Base-by-base conservation (phyloP, 2,329 filamentous ascomycete genomes). In the Sclerotiophoma versabilis region DNA sequence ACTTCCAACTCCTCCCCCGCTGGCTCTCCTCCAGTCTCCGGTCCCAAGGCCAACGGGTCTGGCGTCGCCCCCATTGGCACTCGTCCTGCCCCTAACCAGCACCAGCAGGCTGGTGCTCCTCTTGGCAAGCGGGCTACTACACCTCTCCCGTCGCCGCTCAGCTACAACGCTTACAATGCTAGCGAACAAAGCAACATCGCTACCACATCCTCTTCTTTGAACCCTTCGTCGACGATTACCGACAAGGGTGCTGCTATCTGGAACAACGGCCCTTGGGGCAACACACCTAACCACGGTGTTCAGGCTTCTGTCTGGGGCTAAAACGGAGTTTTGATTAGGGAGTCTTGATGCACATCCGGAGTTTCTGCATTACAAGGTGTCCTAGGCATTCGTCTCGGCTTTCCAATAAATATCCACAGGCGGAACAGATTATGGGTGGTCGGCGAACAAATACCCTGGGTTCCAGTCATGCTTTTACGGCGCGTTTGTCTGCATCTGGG, bases 301-400 rank as follows among this genome's bases (percentile, higher is more conserved):
- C 92, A 96, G 75, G 92, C 93, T 62, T 96, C 92, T 62, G 93
- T 97, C 65, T 98, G 93, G 93, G 93, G 93, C 66, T 97, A 87
- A 61, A 46, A 57, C 26, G 64, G 64, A 69, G 50, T 71, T 69
- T 72, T 70, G 64, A 63, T 67, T 68, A 55, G 63, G 70, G 63
- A 70, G 66, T 71, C 54, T 70, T 61, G 68, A 75, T 71, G 71
- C 70, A 72, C 71, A 69, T 74, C 64, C 65, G 72, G 74, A 75
- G 74, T 76, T 76, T 70, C 71, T 74, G 73, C 74, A 76, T 76
- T 75, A 70, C 59, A 49, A 71, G 74, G 73, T 75, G 73, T 76
- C 70, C 61, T 67, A 69, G 71, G 72, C 72, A 75, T 74, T 66
- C 57, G 64, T 69, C 65, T 72, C 69, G 70, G 71, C 71, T 68